Evolutionary conservation across 768 basidiomycete species (phyloP).

Genomic region (Boletellus ananas): DNA sequence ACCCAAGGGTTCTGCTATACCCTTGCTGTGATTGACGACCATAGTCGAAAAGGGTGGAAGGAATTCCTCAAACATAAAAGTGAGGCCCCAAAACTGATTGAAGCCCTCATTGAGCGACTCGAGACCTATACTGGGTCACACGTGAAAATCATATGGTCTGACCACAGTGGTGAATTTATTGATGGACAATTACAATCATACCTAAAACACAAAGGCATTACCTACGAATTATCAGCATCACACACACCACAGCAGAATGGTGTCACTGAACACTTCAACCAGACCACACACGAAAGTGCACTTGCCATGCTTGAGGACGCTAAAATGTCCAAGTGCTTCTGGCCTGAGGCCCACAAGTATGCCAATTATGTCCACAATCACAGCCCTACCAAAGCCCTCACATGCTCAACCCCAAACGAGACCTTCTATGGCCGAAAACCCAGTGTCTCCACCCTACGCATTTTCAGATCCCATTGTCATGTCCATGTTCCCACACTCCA

Average conservation of each 20-base stretch:
- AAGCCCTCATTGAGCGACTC: neutral
- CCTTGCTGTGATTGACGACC: slow-evolving; percentile 3
- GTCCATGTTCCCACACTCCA: slow-evolving; percentile 11
- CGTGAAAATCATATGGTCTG: neutral
- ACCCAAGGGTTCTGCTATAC: slow-evolving; percentile 5
- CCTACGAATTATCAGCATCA: neutral
- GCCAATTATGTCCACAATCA: neutral
- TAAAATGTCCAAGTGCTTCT: slow-evolving; percentile 19
- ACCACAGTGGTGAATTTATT: neutral
- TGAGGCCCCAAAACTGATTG: neutral
- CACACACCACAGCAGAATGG: neutral
- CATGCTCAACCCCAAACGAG: slow-evolving; percentile 18
- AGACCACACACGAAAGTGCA: slow-evolving; percentile 21
- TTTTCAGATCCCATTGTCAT: slow-evolving; percentile 20
- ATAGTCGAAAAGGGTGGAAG: slow-evolving; percentile 11
- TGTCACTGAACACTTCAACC: slow-evolving; percentile 16
- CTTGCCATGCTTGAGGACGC: slow-evolving; percentile 23
- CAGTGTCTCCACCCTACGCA: slow-evolving; percentile 15
- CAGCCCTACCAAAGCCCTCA: slow-evolving; percentile 5
- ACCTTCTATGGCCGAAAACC: slow-evolving; percentile 22
- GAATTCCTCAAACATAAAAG: slow-evolving; percentile 8
- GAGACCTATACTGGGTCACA: neutral
- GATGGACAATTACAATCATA: neutral
- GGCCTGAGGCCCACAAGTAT: slow-evolving; percentile 17
- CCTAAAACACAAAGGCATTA: neutral